Conservation (phyloP, 208 protist species). For the Vickermania spadyakhi region DNA sequence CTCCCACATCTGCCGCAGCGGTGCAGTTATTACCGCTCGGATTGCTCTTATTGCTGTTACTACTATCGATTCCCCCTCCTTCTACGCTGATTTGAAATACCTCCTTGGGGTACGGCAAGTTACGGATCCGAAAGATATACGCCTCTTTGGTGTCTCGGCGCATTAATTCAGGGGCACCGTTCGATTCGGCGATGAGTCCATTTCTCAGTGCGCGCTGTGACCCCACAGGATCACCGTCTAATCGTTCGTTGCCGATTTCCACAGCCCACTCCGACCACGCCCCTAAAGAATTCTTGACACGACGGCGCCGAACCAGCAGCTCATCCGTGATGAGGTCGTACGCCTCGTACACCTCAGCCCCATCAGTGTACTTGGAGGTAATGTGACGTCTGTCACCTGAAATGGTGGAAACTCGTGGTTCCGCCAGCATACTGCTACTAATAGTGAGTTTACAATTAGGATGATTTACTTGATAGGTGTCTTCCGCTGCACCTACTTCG, state of each 20-base stretch:
- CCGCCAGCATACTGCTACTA: conserved; percentile 40
- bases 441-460: no score
- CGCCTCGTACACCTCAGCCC: conserved; percentile 88
- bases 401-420: conserved; percentile 78
- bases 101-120: conserved; percentile 85
- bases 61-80: background rate
- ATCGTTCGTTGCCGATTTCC: conserved; percentile 76
- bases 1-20: conserved; percentile 30
- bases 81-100: conserved; percentile 84
- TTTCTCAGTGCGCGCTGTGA: background rate
- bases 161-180: conserved; percentile 69
- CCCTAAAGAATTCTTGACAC: conserved; percentile 65
- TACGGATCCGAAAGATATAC: conserved; percentile 88
- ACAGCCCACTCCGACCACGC: conserved; percentile 72
- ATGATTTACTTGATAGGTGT: no score
- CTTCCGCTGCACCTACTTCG: no score
- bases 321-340: conserved; percentile 91
- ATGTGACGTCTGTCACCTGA: conserved; percentile 69
- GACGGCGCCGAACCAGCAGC: conserved; percentile 82
- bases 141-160: conserved; percentile 73
- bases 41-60: background rate
- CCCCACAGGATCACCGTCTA: background rate
- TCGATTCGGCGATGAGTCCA: conserved; percentile 55
- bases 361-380: conserved; percentile 84
- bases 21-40: no score